Percentiles rank a stretch among this genome's conserved stretches.
phyloP scores from a whole-genome alignment of 2,329 filamentous ascomycete species.

The Aspergillus luchuensis region DNA sequence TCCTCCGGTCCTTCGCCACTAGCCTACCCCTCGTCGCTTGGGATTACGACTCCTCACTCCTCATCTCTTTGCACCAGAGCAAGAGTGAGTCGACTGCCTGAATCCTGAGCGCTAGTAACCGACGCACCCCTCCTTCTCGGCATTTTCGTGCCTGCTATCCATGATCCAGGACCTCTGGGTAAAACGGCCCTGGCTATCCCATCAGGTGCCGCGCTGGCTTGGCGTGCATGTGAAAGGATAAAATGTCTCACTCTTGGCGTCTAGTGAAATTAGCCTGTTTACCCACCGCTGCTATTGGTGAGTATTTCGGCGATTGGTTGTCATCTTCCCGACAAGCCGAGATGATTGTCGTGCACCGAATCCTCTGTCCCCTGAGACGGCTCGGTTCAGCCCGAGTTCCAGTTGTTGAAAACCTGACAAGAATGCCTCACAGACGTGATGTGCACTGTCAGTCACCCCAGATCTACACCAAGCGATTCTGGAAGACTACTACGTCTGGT shows the following conservation, averaged over 20 bases:
- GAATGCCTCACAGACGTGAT: neutral
- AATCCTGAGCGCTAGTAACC: neutral
- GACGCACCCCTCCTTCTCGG: neutral
- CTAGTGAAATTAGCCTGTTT: constrained; percentile 1
- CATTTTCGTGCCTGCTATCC: neutral
- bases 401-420: neutral
- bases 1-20: constrained; percentile 9
- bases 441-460: neutral
- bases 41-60: neutral
- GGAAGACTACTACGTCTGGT: neutral
- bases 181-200: neutral
- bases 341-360: neutral
- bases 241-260: constrained; percentile 7
- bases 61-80: neutral
- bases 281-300: neutral
- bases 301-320: constrained; percentile 4
- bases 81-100: neutral
- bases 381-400: constrained; percentile 1
- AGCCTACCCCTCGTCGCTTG: constrained; percentile 17
- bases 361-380: constrained; percentile 1
- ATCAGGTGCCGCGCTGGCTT: neutral
- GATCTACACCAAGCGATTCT: neutral
- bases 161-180: neutral
- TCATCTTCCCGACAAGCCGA: neutral
- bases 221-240: constrained; percentile 7